phyloP scores from a whole-genome alignment of 495 filamentous ascomycete species.

The Penicillium ochrochloron region DNA sequence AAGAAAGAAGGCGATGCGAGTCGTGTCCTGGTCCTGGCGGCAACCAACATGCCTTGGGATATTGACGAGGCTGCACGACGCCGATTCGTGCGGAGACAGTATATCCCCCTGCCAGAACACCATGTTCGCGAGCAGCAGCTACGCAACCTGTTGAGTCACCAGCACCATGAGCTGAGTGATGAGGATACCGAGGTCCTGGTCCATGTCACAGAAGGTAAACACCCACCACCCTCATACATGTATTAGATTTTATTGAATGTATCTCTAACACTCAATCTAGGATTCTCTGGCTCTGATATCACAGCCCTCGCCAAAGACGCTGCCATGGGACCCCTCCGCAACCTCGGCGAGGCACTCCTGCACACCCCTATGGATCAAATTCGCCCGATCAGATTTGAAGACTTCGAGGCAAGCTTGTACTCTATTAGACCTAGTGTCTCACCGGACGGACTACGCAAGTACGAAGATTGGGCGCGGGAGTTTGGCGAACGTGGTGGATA shows the following conservation, averaged over 20 bases:
- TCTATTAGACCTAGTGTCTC: slow-evolving; percentile 93
- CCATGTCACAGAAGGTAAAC: slow-evolving; percentile 81
- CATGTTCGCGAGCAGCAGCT: slow-evolving; percentile 80
- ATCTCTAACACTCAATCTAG: slow-evolving; percentile 47
- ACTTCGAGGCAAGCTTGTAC: slow-evolving; percentile 83
- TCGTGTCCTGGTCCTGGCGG: slow-evolving; percentile 89
- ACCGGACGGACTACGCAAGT: slow-evolving; percentile 77
- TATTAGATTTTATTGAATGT: not conserved
- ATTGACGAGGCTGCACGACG: slow-evolving; percentile 95
- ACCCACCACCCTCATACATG: slow-evolving; percentile 12
- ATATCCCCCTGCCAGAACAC: slow-evolving; percentile 90
- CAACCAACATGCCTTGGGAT: slow-evolving; percentile 96
- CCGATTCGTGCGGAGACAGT: slow-evolving; percentile 91
- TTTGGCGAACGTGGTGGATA: slow-evolving; percentile 91
- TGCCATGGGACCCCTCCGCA: slow-evolving; percentile 94
- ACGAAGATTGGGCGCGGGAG: slow-evolving; percentile 91
- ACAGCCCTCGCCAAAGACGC: slow-evolving; percentile 97
- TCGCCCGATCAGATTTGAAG: slow-evolving; percentile 76
- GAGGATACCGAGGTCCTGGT: slow-evolving; percentile 78
- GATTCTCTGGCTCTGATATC: slow-evolving; percentile 96
- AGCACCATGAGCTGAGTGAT: slow-evolving; percentile 79
- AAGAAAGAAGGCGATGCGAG: slow-evolving; percentile 80
- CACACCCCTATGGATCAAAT: slow-evolving; percentile 94
- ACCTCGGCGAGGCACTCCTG: slow-evolving; percentile 86
- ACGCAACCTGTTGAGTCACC: slow-evolving; percentile 75